Evolutionary conservation across 805 yeast species (phyloP), one percentile per base, ranked within the genome.

Genomic region (Ogataea methanolica): DNA sequence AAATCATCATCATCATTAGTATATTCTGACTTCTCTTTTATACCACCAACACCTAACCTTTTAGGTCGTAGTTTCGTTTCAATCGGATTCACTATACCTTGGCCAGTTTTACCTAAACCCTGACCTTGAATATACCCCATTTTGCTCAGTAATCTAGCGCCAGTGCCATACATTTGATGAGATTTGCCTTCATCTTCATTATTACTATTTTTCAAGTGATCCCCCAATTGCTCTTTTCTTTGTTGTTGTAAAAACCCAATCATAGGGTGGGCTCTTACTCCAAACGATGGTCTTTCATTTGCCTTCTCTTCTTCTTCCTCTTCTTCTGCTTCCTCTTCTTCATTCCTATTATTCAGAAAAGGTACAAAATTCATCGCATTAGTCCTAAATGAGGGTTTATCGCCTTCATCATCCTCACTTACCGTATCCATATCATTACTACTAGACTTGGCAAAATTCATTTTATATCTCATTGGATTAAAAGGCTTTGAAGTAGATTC

Each of bases 111-210:
- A 2, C 99, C 99, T n/a, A 92, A 73, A 0, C 97, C 98, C 57
- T 77, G 72, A 0, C 99, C 98, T 37, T 77, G 78, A 7, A 75
- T 74, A 65, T 88, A 91, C 0, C 99, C 99, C 98, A 92, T 91
- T 52, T 81, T 77, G 50, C 80, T 73, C 68, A 92, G 64, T 43
- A 92, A 68, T 43, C 75, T 67, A 3, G 96, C 96, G 35, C 98
- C 98, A 36, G 89, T 79, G 6, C 98, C 98, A 60, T 91, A 90
- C 21, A 46, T 46, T 26, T 41, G 44, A 16, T n/a, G 15, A 11
- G 16, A 11, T 15, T 16, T 34, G 11, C 6, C 12, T 6, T 42
- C 39, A 7, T 26, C 6, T 15, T 19, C 14, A 17, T 7, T 8
- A 12, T 26, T 1, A 26, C 11, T 26, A 26, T 26, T 26, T 26